phyloP scores from a whole-genome alignment of 2,329 filamentous ascomycete species.

The Torrubiellomyces zombiae region DNA sequence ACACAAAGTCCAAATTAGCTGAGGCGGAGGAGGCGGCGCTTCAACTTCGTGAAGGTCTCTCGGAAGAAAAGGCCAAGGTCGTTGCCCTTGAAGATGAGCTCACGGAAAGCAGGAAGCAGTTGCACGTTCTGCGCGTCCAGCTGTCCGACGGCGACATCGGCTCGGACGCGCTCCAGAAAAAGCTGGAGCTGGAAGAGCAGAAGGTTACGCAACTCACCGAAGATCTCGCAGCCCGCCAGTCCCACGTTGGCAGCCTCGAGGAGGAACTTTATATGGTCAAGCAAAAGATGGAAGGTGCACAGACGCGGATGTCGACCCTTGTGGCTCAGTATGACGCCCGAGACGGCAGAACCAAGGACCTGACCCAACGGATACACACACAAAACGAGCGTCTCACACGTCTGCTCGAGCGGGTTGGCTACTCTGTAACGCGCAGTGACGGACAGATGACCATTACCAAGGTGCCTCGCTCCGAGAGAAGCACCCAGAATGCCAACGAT shows the following conservation, averaged over 20 bases:
- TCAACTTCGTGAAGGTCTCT: slow-evolving; percentile 35
- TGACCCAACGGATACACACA: slow-evolving; percentile 67
- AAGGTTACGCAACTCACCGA: slow-evolving; percentile 51
- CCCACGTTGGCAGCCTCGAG: slow-evolving; percentile 59
- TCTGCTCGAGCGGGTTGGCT: slow-evolving; percentile 75
- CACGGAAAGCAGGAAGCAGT: slow-evolving; percentile 49
- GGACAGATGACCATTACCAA: slow-evolving; percentile 62
- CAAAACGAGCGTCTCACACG: slow-evolving; percentile 73
- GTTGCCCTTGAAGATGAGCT: slow-evolving; percentile 38
- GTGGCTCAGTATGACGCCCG: slow-evolving; percentile 49
- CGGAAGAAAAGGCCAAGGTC: slow-evolving; percentile 36
- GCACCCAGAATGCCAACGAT: slow-evolving; percentile 37
- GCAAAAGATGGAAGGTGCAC: slow-evolving; percentile 41
- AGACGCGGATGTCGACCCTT: slow-evolving; percentile 33
- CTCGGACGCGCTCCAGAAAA: slow-evolving; percentile 59
- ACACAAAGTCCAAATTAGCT: slow-evolving; percentile 33
- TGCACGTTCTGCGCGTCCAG: slow-evolving; percentile 50
- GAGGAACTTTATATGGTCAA: slow-evolving; percentile 56
- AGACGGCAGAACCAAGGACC: slow-evolving; percentile 57
- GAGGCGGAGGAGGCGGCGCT: slow-evolving; percentile 32
- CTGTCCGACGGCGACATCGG: slow-evolving; percentile 73
- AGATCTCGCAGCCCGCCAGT: slow-evolving; percentile 57
- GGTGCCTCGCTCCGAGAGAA: slow-evolving; percentile 41
- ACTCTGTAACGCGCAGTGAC: slow-evolving; percentile 59
- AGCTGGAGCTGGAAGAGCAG: slow-evolving; percentile 58